phyloP scores from a whole-genome alignment of 345 rosid species.

The Citrus hindsii region DNA sequence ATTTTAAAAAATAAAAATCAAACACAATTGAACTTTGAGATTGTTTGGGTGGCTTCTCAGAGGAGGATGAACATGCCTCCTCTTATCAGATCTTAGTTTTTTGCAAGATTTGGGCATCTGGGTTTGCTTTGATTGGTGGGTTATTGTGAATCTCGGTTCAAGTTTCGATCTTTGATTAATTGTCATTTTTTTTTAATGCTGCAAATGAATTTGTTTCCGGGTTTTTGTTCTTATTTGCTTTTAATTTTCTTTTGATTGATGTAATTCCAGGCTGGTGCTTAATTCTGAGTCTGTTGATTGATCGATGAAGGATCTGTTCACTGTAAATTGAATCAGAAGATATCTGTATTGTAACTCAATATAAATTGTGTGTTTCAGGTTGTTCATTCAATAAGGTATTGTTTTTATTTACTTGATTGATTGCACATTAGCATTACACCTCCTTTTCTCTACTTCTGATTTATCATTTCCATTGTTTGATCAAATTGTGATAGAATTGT shows the following conservation, averaged over 20 bases:
- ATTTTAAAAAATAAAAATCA: background rate
- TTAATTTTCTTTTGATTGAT: background rate
- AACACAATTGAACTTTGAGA: conserved; percentile 24
- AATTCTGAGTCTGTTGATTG: conserved; percentile 29
- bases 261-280: conserved; percentile 32
- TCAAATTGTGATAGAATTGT: conserved; percentile 8
- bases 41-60: conserved; percentile 26
- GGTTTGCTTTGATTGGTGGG: conserved; percentile 71
- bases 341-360: conserved; percentile 20
- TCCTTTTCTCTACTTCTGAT: conserved; percentile 12
- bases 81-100: conserved; percentile 74
- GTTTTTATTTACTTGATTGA: conserved; percentile 17
- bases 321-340: conserved; percentile 41
- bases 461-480: background rate
- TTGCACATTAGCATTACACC: conserved; percentile 22
- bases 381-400: conserved; percentile 40
- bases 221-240: conserved; percentile 5
- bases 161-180: conserved; percentile 38
- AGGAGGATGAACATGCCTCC: conserved; percentile 69
- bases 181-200: conserved; percentile 16
- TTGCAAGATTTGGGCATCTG: conserved; percentile 63
- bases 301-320: conserved; percentile 56
- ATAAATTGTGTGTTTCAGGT: conserved; percentile 23
- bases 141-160: conserved; percentile 39
- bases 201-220: conserved; percentile 22